Base-by-base conservation (phyloP, 257 asterid species). In the Knoxia roxburghii region DNA sequence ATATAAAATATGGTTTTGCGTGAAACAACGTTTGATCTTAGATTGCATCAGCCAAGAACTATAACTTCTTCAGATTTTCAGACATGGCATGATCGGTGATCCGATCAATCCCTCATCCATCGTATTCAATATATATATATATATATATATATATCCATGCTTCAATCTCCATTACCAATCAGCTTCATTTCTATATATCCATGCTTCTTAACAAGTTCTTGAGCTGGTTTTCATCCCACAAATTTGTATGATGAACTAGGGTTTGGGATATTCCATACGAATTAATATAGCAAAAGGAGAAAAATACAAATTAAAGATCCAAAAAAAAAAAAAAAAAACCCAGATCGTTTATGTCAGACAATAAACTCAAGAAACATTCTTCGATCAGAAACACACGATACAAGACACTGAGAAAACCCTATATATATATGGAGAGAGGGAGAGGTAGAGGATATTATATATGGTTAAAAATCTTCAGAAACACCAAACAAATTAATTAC, bases 261-360 rank as follows among this genome's bases (percentile, higher is more conserved):
- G 63, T 61, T 70, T 49, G 50, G 53, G 29, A 37, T 29, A n/a
- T 37, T 52, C 33, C 24, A 0, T 10, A 49, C 2, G 9, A 21
- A 21, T 4, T 37, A 4, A 33, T 11, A 29, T 13, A 24, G 43
- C 23, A 37, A 13, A 27, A 61, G 55, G 46, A 37, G 14, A 27
- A 26, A 0, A 61, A 43, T n/a, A n/a, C n/a, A n/a, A n/a, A n/a
- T n/a, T n/a, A n/a, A n/a, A n/a, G n/a, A n/a, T n/a, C n/a, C n/a
- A n/a, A n/a, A n/a, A n/a, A n/a, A n/a, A n/a, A n/a, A n/a, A n/a
- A n/a, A n/a, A n/a, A n/a, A n/a, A n/a, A n/a, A n/a, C n/a, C 50
- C 73, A 58, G 48, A 43, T 37, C 40, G 73, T 58, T 46, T 63
- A n/a, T 53, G 59, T 71, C 70, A 63, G 75, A 53, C 49, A 71